phyloP scores from a whole-genome alignment of 1,284 basidiomycete species.

The Agroathelia rolfsii region DNA sequence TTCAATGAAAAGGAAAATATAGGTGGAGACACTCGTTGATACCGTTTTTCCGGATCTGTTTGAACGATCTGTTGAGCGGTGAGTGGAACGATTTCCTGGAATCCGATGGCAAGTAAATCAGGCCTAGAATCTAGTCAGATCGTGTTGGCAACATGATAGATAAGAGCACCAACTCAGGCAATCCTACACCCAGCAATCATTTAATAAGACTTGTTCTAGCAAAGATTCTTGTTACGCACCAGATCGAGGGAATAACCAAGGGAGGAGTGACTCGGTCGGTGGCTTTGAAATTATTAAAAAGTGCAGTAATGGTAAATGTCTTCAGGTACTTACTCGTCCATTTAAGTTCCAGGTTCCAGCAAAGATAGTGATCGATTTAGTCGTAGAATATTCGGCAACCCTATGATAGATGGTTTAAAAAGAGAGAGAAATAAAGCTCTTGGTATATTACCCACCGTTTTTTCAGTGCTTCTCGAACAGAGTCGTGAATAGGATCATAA shows the following conservation, averaged over 20 bases:
- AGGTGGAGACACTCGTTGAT: constrained; percentile 9
- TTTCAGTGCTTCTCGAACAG: constrained; percentile 62
- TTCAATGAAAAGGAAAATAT: constrained; percentile 4
- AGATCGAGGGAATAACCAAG: constrained; percentile 84
- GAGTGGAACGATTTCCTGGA: constrained; percentile 96
- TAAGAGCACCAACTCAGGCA: neutral
- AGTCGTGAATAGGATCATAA: constrained; percentile 90
- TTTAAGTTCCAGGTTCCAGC: constrained; percentile 96
- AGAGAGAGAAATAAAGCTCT: constrained; percentile 7
- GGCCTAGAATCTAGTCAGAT: constrained; percentile 41
- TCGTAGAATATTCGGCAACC: constrained; percentile 78
- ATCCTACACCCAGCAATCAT: too few relatives aligned
- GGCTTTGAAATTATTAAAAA: constrained; percentile 28
- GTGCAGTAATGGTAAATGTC: neutral
- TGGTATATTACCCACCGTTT: constrained; percentile 36
- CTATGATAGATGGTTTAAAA: constrained; percentile 27
- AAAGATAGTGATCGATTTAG: constrained; percentile 67
- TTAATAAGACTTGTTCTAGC: too few relatives aligned
- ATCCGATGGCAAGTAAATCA: constrained; percentile 86
- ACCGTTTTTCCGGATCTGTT: constrained; percentile 92
- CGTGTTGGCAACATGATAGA: constrained; percentile 5
- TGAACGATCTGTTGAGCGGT: constrained; percentile 95
- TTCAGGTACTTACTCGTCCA: constrained; percentile 52
- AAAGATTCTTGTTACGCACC: constrained; percentile 50
- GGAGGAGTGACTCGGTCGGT: constrained; percentile 74